Evolutionary conservation across 148 eudicot species (phyloP), one percentile per base, ranked within the genome.

Genomic region (Vaccinium corymbosum): DNA sequence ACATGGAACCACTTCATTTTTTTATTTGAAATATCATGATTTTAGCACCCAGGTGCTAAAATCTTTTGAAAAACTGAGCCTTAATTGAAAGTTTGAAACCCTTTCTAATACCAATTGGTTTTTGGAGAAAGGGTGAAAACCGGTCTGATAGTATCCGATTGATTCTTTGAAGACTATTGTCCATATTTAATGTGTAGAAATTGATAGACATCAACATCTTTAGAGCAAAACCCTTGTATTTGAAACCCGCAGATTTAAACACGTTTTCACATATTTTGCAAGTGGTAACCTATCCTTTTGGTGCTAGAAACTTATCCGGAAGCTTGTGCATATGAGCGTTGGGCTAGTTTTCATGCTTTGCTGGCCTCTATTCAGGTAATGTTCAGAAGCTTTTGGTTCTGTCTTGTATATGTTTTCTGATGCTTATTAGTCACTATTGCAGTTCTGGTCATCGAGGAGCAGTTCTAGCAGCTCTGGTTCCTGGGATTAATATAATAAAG

Each of bases 281-380:
- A 49, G 27, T 35, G 64, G 8, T 81, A 68, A 66, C 62, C 3
- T 68, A 51, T 71, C 3, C 29, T 53, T 25, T 59, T 14, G 38
- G 50, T 85, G 55, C 35, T 80, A 96, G 98, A 96, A 92, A 89
- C 85, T 94, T 82, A 94, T 91, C 86, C 92, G 98, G 91, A 96
- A 94, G 94, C 93, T 95, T 85, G 96, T 94, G 71, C 98, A 96
- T 88, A 81, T 90, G 78, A 93, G 92, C 83, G 50, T 96, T 83
- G 98, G 98, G 83, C 85, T 93, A 73, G 94, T 86, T 64, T 94
- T 96, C 94, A 93, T 93, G 98, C 93, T 96, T 72, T 96, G 98
- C 89, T 96, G 98, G 98, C 98, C 98, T 50, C 85, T 96, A 84
- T 96, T 96, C 93, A 94, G 98, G 98, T 96, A 89, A 80, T 56